These are phyloP conservation scores for Camellia oleifera DNA, from an alignment of 179 eudicot genomes.

Conservation along the genomic window DNA sequence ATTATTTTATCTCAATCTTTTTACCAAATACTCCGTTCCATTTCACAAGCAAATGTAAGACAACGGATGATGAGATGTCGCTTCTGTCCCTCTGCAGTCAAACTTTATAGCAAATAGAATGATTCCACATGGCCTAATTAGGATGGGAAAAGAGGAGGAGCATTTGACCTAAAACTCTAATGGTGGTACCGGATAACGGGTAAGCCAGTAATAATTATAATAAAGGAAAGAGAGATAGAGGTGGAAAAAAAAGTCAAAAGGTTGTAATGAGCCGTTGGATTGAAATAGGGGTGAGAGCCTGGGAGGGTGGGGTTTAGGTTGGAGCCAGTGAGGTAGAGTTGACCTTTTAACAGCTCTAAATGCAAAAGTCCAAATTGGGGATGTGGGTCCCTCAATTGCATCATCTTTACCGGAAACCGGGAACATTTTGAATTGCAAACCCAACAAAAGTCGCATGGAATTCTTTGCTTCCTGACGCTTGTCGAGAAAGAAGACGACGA, in stretches of 20 bases:
- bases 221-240: conserved; percentile 3
- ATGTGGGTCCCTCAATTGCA: conserved; percentile 7
- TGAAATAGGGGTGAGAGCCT: conserved; percentile 8
- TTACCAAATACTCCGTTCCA: too few species aligned
- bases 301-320: conserved; percentile 14
- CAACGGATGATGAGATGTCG: not conserved
- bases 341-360: conserved; percentile 39
- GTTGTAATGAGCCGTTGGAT: conserved; percentile 41
- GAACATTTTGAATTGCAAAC: conserved; percentile 8
- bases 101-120: conserved; percentile 19
- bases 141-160: not conserved
- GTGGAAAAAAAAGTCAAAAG: conserved; percentile 32
- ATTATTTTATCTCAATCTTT: too few species aligned
- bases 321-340: conserved; percentile 47
- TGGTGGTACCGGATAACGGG: conserved; percentile 23
- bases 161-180: conserved; percentile 28
- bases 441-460: conserved; percentile 12
- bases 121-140: conserved; percentile 18
- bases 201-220: conserved; percentile 20
- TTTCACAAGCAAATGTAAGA: conserved; percentile 2
- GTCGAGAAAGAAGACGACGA: not conserved
- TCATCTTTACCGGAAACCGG: conserved; percentile 21
- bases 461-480: conserved; percentile 11
- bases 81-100: conserved; percentile 33
- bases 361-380: conserved; percentile 27